Evolutionary conservation across 139 green algal genomes (phyloP), one percentile per base, ranked within the genome.

Genomic region (Tetradesmus obliquus): DNA sequence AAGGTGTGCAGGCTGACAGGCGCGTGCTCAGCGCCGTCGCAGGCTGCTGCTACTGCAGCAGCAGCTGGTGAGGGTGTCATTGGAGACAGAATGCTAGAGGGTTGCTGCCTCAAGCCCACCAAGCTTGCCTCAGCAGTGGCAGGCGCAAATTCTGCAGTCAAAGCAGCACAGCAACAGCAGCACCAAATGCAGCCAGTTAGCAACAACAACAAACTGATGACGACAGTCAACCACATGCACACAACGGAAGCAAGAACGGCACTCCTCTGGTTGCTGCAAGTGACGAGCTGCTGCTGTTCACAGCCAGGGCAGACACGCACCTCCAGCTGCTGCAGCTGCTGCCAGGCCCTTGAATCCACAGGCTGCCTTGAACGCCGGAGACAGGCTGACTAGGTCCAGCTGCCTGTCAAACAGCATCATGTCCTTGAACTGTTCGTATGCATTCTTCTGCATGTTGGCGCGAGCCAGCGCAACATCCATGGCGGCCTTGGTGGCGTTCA

Each of bases 381-480:
- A 6, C 22, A 91, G 22, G 54, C 54, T 57, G 10, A 53, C 53
- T 17, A 91, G 22, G 74, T 91, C 72, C 20, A 91, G 87, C 72
- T 74, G 62, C 32, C 57, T 84, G 88, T 95, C 90, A 55, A 85
- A 86, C 24, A 95, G 81, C 32, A 95, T 88, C 93, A 96, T 97
- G 60, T 96, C 88, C 60, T 81, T 90, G 91, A 92, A 94, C 8
- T 62, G 86, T 62, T 94, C 32, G 92, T 96, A 97, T 54, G 94
- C 93, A 6, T 85, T 82, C 92, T 96, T 96, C 94, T 96, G 96
- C 69, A 94, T 62, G 76, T 96, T 93, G 13, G 94, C 94, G 6
- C 87, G 54, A 7, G 95, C 91, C 58, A 98, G 97, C 12, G 94
- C 95, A 51, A 93, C 79, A 80, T 94, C 87, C 55, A 97, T 90